Evolutionary conservation across 75 land plant species (phyloP), one percentile per base, ranked within the genome.

Genomic region (Cryptomeria japonica): DNA sequence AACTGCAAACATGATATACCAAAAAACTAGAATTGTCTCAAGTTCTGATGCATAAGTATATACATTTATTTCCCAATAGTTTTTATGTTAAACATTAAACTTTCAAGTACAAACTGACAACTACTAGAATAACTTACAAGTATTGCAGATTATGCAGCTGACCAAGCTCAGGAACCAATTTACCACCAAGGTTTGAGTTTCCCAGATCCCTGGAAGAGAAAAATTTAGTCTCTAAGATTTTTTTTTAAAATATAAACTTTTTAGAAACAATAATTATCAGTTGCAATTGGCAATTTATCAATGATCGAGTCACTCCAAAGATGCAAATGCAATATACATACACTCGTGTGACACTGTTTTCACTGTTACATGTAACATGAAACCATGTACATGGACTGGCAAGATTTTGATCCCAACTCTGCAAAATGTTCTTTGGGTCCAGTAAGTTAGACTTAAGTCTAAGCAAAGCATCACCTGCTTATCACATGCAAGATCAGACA

Each of bases 351-450:
- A 97, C 99, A 88, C 90, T 92, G 84, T 97, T 95, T 58, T 94
- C 93, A 76, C 55, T 89, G 87, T 96, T 95, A 88, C 99, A 97
- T 10, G 98, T 97, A 14, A 97, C 99, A 92, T 97, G 99, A 88
- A 97, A 97, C 99, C 99, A 97, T 36, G 99, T 97, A 88, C 99
- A 97, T 28, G 99, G 99, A 87, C 96, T 97, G 84, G 95, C 99
- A 84, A 97, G 94, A 13, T 95, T 96, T 34, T 96, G 94, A 91
- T 97, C 99, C 99, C 99, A 97, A 78, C 99, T 97, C 87, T 96
- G 99, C 64, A 97, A 91, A 47, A 96, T 97, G 89, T 95, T 95
- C 70, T 89, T 95, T 34, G 96, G 95, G 89, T 97, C 99, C 44
- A 75, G 38, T 78, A 97, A 88, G 75, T 85, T 93, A 38, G 87